These are phyloP conservation scores for Clathrospora elynae DNA, from an alignment of 2,329 filamentous ascomycete genomes.

Conservation along the genomic window DNA sequence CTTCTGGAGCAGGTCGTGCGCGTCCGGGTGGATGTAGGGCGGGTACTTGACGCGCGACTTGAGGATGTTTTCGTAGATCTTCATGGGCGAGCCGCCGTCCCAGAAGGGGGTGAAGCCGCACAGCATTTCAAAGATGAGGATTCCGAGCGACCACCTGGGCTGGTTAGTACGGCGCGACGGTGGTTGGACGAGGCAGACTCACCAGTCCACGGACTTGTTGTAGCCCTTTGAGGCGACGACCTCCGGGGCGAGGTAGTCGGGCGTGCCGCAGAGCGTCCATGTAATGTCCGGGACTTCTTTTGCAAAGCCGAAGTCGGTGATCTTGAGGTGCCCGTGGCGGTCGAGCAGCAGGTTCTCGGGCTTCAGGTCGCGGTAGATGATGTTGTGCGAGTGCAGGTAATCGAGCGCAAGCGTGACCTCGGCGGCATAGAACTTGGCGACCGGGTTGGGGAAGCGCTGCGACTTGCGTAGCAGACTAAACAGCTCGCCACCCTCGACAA, in stretches of 20 bases:
- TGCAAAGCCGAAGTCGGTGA: slow-evolving; percentile 97
- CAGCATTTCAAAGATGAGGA: slow-evolving; percentile 99
- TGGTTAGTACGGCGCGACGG: slow-evolving; percentile 8
- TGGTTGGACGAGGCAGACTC: slow-evolving; percentile 49
- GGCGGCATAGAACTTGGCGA: slow-evolving; percentile 98
- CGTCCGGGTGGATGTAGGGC: slow-evolving; percentile 91
- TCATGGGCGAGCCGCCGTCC: slow-evolving; percentile 97
- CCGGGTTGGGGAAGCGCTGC: slow-evolving; percentile 95
- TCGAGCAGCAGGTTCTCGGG: slow-evolving; percentile 92
- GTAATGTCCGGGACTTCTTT: slow-evolving; percentile 99
- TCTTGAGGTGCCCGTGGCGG: slow-evolving; percentile 92
- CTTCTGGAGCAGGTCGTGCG: slow-evolving; percentile 87
- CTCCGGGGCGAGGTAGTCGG: slow-evolving; percentile 95
- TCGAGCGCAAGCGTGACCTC: slow-evolving; percentile 95
- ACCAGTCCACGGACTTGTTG: slow-evolving; percentile 99
- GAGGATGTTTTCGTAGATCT: slow-evolving; percentile 99
- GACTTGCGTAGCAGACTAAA: slow-evolving; percentile 96
- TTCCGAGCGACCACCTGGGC: slow-evolving; percentile 92
- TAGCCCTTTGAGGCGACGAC: slow-evolving; percentile 99
- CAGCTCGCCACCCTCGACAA: slow-evolving; percentile 96
- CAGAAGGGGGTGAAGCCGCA: slow-evolving; percentile 99
- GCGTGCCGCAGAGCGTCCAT: slow-evolving; percentile 97
- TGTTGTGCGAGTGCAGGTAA: slow-evolving; percentile 91
- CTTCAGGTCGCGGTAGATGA: slow-evolving; percentile 97
- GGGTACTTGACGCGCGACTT: slow-evolving; percentile 96